These are phyloP conservation scores for Diaporthe longicolla DNA, from an alignment of 2,329 filamentous ascomycete species.

Conservation along the genomic window DNA sequence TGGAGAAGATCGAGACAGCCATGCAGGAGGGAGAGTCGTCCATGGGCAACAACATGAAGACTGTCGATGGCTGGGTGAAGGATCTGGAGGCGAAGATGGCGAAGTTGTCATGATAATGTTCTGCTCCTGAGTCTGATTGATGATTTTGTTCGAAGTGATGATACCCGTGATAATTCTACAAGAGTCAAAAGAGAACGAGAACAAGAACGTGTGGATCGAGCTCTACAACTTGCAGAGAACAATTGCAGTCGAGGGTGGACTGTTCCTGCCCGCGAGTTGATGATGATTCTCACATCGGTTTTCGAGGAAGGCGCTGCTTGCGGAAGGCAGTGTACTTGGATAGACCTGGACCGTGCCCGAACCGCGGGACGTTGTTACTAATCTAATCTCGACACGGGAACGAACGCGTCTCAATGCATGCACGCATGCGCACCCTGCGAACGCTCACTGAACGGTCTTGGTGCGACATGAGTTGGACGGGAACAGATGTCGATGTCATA, in stretches of 20 bases:
- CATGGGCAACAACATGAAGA: slow-evolving; percentile 84
- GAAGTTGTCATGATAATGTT: slow-evolving; percentile 64
- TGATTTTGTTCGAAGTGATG: slow-evolving; percentile 48
- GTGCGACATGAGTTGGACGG: neutral
- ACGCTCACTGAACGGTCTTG: neutral
- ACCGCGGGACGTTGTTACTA: neutral
- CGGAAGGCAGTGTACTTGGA: neutral
- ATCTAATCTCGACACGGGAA: slow-evolving; percentile 22
- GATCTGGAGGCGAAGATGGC: slow-evolving; percentile 84
- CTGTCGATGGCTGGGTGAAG: slow-evolving; percentile 91
- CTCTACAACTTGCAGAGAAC: neutral
- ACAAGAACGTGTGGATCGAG: neutral
- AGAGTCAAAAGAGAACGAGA: neutral
- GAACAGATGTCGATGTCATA: neutral
- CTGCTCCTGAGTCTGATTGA: slow-evolving; percentile 39
- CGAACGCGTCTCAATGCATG: slow-evolving; percentile 28
- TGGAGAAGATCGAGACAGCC: slow-evolving; percentile 58
- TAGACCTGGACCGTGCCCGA: slow-evolving; percentile 18
- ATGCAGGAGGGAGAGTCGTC: slow-evolving; percentile 78
- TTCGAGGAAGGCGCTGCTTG: neutral
- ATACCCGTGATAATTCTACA: slow-evolving; percentile 52
- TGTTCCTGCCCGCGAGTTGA: neutral
- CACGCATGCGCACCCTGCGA: slow-evolving; percentile 3
- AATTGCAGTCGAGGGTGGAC: too few relatives aligned
- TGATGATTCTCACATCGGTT: neutral